Percentiles rank a stretch among this genome's conserved stretches.
phyloP scores from a whole-genome alignment of 2,329 filamentous ascomycete species.

The Aschersonia sp. region DNA sequence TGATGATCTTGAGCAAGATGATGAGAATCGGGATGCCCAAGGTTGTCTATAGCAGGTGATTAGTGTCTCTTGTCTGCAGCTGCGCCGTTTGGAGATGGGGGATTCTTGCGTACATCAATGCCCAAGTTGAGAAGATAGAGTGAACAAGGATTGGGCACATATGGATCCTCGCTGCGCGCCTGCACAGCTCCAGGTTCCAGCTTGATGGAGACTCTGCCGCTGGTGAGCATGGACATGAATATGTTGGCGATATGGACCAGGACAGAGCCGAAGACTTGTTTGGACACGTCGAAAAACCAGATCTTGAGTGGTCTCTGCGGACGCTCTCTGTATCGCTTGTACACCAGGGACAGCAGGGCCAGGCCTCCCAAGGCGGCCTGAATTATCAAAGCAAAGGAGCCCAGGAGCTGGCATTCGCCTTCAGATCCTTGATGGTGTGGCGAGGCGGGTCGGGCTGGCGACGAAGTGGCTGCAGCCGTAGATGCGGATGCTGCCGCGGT shows the following conservation, averaged over 20 bases:
- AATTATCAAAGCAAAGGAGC: conserved; percentile 80
- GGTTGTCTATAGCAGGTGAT: conserved; percentile 48
- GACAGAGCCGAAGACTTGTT: conserved; percentile 89
- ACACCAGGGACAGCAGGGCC: conserved; percentile 76
- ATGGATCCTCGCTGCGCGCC: conserved; percentile 36
- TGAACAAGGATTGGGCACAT: conserved; percentile 83
- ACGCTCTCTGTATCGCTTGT: conserved; percentile 82
- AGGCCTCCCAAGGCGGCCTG: conserved; percentile 75
- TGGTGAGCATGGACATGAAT: conserved; percentile 91
- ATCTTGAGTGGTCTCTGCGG: conserved; percentile 89
- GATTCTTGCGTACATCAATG: conserved; percentile 64
- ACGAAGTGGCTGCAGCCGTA: conserved; percentile 10
- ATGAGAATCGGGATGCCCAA: conserved; percentile 93
- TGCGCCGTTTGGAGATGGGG: neutral
- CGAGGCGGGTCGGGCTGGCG: conserved; percentile 10
- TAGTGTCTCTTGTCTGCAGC: neutral
- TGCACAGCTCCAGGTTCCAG: conserved; percentile 29
- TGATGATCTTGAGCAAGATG: conserved; percentile 66
- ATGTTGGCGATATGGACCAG: conserved; percentile 87
- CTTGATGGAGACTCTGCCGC: conserved; percentile 62
- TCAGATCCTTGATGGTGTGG: conserved; percentile 30
- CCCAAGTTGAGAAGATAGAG: conserved; percentile 90
- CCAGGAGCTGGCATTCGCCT: conserved; percentile 76
- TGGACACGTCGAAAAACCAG: conserved; percentile 95
- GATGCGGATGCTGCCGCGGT: conserved; percentile 6